Percentiles rank a stretch among this genome's conserved stretches.
Conservation (phyloP, 2,329 filamentous ascomycete species). For the Sclerotinia trifoliorum region DNA sequence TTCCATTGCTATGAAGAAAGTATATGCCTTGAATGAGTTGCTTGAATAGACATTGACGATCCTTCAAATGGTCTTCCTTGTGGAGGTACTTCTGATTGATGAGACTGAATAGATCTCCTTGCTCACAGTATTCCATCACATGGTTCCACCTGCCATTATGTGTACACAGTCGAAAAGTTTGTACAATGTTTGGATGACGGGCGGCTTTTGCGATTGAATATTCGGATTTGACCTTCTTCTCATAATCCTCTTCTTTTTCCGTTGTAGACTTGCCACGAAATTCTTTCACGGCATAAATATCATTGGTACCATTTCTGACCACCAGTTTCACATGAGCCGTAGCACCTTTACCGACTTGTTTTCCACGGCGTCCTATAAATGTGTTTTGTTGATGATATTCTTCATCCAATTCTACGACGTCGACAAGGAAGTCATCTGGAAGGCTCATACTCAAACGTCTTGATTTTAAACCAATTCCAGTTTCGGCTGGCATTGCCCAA, state of each 20-base stretch:
- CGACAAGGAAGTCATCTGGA: constrained; percentile 71
- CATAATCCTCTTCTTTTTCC: constrained; percentile 73
- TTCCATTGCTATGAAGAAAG: constrained; percentile 79
- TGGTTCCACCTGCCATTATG: constrained; percentile 79
- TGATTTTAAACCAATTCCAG: constrained; percentile 73
- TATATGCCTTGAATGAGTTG: constrained; percentile 79
- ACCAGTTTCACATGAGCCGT: constrained; percentile 82
- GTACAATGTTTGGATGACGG: constrained; percentile 83
- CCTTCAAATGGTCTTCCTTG: constrained; percentile 59
- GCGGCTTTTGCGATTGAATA: constrained; percentile 83
- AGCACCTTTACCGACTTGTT: constrained; percentile 76
- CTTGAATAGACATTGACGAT: constrained; percentile 84
- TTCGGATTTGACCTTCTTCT: constrained; percentile 88
- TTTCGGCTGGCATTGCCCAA: constrained; percentile 63
- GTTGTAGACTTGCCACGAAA: constrained; percentile 70
- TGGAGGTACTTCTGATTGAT: constrained; percentile 70
- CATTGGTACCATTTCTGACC: constrained; percentile 62
- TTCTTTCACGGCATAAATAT: constrained; percentile 83
- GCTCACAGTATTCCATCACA: constrained; percentile 87
- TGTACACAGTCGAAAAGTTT: constrained; percentile 69
- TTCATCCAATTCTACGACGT: constrained; percentile 64
- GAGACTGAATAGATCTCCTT: constrained; percentile 76
- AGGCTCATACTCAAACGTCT: constrained; percentile 73
- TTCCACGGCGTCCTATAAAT: constrained; percentile 69
- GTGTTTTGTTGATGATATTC: constrained; percentile 72